Evolutionary conservation across 139 green algal genomes (phyloP), one percentile per base, ranked within the genome.

Genomic region (Haematococcus lacustris): DNA sequence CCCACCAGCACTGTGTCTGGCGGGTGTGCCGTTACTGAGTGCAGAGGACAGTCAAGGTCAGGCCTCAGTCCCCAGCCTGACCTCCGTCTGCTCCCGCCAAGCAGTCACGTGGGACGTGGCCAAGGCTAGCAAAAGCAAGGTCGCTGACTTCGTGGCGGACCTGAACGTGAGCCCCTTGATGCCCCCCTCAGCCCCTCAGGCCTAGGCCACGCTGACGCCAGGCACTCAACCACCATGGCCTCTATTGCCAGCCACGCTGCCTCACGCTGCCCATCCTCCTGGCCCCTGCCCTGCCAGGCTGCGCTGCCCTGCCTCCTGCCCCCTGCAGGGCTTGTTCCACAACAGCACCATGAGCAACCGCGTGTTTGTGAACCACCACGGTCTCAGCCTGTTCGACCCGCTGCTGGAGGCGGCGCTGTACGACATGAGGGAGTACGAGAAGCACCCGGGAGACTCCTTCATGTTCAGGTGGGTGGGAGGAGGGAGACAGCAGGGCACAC

Each of bases 361-460:
- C n/a, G 38, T 32, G 9, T 79, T 71, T 37, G 68, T 75, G 5
- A 68, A 51, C 30, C 68, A 75, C 68, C 39, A 73, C 43, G 71
- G 72, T 4, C 50, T 82, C 32, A 41, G 64, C 23, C 43, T 83
- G 50, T 78, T 72, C 43, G 78, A 83, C 43, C 78, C 78, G 2
- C 34, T 39, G 4, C 72, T 80, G 38, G n/a, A 53, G 26, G 73
- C 73, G 1, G 73, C 70, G 39, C 66, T 83, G 51, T 83, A 83
- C 69, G 78, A 84, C 74, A 74, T 84, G 71, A 70, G 66, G 28
- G 39, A 43, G 37, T 78, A 76, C 26, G 78, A 84, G 23, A 70
- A 73, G 38, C 74, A 80, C 70, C 74, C 74, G 1, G 78, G 78
- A 2, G 72, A 80, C 70, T 77, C 68, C 65, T 80, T 66, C 70